Evolutionary conservation across 23 red algal genomes (phyloP).

Genomic region (Gracilaria caudata): DNA sequence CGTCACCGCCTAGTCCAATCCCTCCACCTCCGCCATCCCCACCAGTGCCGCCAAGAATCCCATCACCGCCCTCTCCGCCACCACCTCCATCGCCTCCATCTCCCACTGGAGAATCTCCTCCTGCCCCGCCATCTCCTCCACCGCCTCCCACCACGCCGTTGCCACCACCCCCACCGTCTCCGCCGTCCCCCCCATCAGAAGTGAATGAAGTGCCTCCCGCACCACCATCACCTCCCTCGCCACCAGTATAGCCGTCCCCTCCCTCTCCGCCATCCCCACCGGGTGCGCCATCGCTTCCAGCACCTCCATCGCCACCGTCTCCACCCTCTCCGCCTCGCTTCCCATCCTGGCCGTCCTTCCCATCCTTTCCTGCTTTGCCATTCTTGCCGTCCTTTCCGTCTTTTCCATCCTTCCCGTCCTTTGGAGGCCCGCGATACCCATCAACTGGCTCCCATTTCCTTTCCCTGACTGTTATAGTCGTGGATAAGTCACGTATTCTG

Average conservation of each 20-base stretch:
- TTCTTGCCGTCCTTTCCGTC: slow-evolving; percentile 14
- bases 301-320: slow-evolving; percentile 10
- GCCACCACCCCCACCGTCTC: slow-evolving; percentile 2
- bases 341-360: slow-evolving; percentile 9
- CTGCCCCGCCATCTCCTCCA: slow-evolving; percentile 7
- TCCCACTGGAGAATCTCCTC: not conserved
- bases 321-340: slow-evolving; percentile 14
- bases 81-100: not conserved
- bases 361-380: slow-evolving; percentile 10
- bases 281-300: not conserved
- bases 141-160: not conserved
- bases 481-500: not conserved
- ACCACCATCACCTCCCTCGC: slow-evolving; percentile 5
- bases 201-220: no score
- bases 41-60: not conserved
- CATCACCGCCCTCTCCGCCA: slow-evolving; percentile 1
- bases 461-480: not conserved
- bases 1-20: not conserved
- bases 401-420: slow-evolving; percentile 13
- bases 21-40: slow-evolving; percentile 13
- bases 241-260: not conserved
- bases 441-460: not conserved
- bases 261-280: slow-evolving; percentile 5
- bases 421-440: not conserved
- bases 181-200: not conserved